A percentile compares a stretch with the other conserved stretches of the same genome.
Evolutionary conservation across 257 asterid species (phyloP).

Genomic region (Ophiorrhiza pumila): DNA sequence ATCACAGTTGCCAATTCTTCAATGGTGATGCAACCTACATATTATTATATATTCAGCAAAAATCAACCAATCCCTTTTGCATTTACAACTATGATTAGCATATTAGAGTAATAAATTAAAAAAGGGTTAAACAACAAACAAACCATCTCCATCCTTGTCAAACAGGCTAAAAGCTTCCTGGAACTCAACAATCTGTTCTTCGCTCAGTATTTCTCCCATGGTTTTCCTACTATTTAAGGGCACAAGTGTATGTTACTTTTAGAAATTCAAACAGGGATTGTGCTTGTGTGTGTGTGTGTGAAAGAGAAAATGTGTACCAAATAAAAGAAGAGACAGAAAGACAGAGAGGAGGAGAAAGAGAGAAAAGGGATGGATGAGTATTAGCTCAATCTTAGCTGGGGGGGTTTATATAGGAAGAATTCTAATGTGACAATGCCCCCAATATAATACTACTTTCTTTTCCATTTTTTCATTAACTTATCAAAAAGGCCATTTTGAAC

Average conservation of each 20-base stretch:
- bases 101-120: not conserved
- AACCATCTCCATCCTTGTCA: conserved; percentile 56
- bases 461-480: not conserved
- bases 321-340: conserved; percentile 19
- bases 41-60: not conserved
- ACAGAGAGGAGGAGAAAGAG: conserved; percentile 17
- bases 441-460: conserved; percentile 18
- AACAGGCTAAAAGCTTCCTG: conserved; percentile 50
- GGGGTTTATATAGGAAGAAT: conserved; percentile 39
- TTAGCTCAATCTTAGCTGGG: conserved; percentile 43
- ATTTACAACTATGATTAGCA: no score
- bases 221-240: not conserved
- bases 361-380: conserved; percentile 25
- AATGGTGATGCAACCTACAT: conserved; percentile 42
- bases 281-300: conserved; percentile 2
- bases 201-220: conserved; percentile 35
- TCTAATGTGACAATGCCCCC: conserved; percentile 27
- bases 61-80: not conserved
- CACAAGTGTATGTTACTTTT: not conserved
- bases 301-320: conserved; percentile 2
- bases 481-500: not conserved
- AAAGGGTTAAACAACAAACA: not conserved
- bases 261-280: not conserved
- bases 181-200: conserved; percentile 46
- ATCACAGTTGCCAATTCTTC: conserved; percentile 49